phyloP scores from a whole-genome alignment of 345 rosid genomes.

The Populus davidiana region DNA sequence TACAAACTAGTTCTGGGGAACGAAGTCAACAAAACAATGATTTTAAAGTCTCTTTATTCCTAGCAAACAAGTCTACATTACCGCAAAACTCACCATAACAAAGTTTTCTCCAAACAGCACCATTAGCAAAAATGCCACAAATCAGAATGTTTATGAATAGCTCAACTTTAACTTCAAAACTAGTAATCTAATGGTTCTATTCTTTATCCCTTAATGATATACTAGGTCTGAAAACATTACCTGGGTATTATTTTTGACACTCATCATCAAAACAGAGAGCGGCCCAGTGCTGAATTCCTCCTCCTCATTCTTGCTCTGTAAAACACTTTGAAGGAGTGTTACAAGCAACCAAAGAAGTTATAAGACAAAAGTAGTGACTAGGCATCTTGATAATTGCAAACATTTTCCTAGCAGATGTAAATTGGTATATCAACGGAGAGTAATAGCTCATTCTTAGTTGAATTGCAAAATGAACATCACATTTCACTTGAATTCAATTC shows the following conservation, averaged over 20 bases:
- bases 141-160: neutral
- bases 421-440: neutral
- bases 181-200: neutral
- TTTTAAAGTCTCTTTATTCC: neutral
- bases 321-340: neutral
- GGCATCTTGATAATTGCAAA: neutral
- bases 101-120: constrained; percentile 4
- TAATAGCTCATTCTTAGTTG: neutral
- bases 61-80: constrained; percentile 3
- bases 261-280: constrained; percentile 95
- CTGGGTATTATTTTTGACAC: constrained; percentile 94
- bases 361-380: neutral
- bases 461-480: neutral
- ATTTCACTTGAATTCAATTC: neutral
- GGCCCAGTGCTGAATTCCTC: constrained; percentile 98
- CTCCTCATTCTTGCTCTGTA: constrained; percentile 65
- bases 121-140: neutral
- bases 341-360: neutral
- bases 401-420: neutral
- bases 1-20: constrained; percentile 5
- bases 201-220: neutral
- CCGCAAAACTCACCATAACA: constrained; percentile 5
- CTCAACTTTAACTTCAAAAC: neutral
- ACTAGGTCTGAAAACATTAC: constrained; percentile 30
- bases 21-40: neutral